Base-by-base conservation (phyloP, 148 eudicot genomes). In the Linanthus parryae region DNA sequence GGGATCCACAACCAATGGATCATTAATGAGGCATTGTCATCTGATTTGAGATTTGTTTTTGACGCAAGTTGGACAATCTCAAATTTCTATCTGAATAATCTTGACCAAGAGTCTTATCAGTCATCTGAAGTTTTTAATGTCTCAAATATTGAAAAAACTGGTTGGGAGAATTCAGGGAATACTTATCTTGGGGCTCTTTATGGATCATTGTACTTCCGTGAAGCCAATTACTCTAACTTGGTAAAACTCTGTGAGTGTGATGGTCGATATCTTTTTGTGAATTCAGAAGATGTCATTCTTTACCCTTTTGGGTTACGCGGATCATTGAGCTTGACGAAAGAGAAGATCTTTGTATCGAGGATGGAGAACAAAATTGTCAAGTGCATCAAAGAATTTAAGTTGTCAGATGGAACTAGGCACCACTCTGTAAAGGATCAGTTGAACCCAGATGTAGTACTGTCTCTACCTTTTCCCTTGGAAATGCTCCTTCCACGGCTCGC, bases 51-150 rank as follows among this genome's bases (percentile, higher is more conserved):
- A 70, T 73, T 81, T 57, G 79, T 92, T 40, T 75, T 81, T 44
- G 98, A 87, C 76, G 98, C 96, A 35, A 87, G 94, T 72, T 65
- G 52, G 81, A 61, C 81, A 24, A 63, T 86, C 48, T 73, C 96
- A 36, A 92, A 64, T 68, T 66, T 81, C 59, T 70, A 70, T 66
- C 17, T 75, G 38, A 59, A 56, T 45, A 66, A 65, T 59, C 56
- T 66, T 48, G 72, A 62, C 29, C 30, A 36, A 58, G 69, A 53
- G 36, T 48, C 48, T 47, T 16, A 44, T 65, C 73, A 26, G 46
- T 33, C 26, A 7, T 28, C 34, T 21, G 51, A 26, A 28, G 48
- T 6, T 36, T 30, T 42, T 14, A 21, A 34, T 14, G 15, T 14
- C 30, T 39, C 45, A 2, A 62, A 44, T 17, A 17, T 21, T 53